phyloP scores from a whole-genome alignment of 2,329 filamentous ascomycete species.

The Colletotrichum ledebouriae region DNA sequence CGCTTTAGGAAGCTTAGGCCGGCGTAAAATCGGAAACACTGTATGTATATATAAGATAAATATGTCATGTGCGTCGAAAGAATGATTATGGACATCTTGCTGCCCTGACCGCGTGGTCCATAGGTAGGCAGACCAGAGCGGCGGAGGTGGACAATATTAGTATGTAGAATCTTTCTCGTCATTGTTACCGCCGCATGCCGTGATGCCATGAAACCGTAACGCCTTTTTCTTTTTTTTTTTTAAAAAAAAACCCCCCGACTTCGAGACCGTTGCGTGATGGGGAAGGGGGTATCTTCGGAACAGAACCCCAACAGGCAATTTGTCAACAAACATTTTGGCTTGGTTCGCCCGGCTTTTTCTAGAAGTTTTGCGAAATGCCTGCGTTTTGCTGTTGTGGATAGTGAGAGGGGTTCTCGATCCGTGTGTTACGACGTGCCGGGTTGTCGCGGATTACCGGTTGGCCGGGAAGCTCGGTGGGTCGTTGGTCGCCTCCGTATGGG shows the following conservation, averaged over 20 bases:
- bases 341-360: slow-evolving; percentile 45
- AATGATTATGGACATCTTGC: slow-evolving; percentile 28
- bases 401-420: slow-evolving; percentile 91
- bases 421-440: slow-evolving; percentile 89
- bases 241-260: not conserved
- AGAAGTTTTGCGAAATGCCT: slow-evolving; percentile 98
- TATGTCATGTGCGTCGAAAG: slow-evolving; percentile 41
- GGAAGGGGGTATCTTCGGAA: slow-evolving; percentile 40
- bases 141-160: slow-evolving; percentile 26
- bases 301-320: slow-evolving; percentile 32
- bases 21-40: not conserved
- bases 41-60: slow-evolving; percentile 39
- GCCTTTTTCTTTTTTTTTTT: slow-evolving; percentile 15
- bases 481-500: slow-evolving; percentile 52
- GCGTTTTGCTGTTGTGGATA: slow-evolving; percentile 94
- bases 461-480: slow-evolving; percentile 60
- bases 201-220: slow-evolving; percentile 33
- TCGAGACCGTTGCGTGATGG: slow-evolving; percentile 29
- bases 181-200: slow-evolving; percentile 11
- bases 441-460: slow-evolving; percentile 95
- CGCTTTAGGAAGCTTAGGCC: not conserved
- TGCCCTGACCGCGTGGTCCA: not conserved
- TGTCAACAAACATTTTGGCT: slow-evolving; percentile 20
- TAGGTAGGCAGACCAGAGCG: slow-evolving; percentile 1
- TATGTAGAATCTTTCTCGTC: slow-evolving; percentile 15